phyloP scores from a whole-genome alignment of 768 basidiomycete genomes.

The Pulveroboletus frians region DNA sequence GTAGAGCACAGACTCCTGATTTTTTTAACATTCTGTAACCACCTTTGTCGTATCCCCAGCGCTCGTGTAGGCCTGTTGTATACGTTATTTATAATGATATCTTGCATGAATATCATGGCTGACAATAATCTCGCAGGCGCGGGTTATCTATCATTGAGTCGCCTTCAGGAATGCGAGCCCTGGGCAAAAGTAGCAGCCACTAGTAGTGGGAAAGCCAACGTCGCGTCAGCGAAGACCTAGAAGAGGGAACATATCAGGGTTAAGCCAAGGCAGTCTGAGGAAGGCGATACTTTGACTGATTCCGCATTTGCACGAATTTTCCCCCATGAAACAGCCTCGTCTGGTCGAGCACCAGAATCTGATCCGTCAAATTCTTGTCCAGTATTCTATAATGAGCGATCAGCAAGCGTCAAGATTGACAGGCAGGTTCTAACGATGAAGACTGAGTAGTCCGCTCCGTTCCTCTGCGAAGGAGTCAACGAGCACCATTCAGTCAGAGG shows the following conservation, averaged over 20 bases:
- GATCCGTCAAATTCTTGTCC: conserved; percentile 99
- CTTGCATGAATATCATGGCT: neutral
- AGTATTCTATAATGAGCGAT: conserved; percentile 61
- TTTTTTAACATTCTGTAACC: neutral
- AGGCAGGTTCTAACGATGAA: conserved; percentile 63
- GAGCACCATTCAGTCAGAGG: neutral
- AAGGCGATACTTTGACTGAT: conserved; percentile 62
- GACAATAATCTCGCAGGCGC: neutral
- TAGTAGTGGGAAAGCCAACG: conserved; percentile 89
- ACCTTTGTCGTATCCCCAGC: neutral
- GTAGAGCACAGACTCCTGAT: conserved; percentile 8
- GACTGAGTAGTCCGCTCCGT: conserved; percentile 96
- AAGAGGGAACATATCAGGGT: conserved; percentile 2
- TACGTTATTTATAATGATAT: conserved; percentile 12
- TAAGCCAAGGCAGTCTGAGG: neutral
- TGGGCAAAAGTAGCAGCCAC: conserved; percentile 92
- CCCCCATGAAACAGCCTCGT: conserved; percentile 98
- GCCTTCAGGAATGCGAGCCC: conserved; percentile 18
- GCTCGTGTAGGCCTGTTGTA: conserved; percentile 2
- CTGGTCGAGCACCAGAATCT: conserved; percentile 93
- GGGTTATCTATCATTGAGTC: neutral
- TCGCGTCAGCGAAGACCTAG: conserved; percentile 91
- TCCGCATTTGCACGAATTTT: conserved; percentile 88
- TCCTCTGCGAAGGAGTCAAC: conserved; percentile 53
- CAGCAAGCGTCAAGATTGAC: neutral